A percentile compares a stretch with the other conserved stretches of the same genome.
phyloP scores from a whole-genome alignment of 352 stramenopile species.

The Globisporangium middletonii region DNA sequence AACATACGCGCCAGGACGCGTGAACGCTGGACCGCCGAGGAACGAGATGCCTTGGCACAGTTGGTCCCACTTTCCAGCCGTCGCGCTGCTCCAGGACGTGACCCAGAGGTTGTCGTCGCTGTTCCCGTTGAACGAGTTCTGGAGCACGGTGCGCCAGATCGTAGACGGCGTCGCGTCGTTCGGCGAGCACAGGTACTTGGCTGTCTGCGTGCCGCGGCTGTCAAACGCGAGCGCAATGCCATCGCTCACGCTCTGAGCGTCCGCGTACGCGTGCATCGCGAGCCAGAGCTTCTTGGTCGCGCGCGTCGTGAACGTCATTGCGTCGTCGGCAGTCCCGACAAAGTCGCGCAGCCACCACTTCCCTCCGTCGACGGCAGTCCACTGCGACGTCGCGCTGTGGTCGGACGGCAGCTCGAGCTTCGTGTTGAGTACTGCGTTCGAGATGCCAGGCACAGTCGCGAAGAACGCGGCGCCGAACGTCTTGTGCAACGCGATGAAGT shows the following conservation, averaged over 20 bases:
- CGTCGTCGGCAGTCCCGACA: slow-evolving; percentile 18
- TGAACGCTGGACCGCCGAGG: slow-evolving; percentile 35
- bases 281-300: slow-evolving; percentile 37
- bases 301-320: slow-evolving; percentile 10
- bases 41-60: slow-evolving; percentile 48
- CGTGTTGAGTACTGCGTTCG: slow-evolving; percentile 32
- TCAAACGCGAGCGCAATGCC: slow-evolving; percentile 40
- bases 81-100: slow-evolving; percentile 29
- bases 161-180: slow-evolving; percentile 45
- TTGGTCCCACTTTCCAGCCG: slow-evolving; percentile 33
- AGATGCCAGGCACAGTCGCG: slow-evolving; percentile 38
- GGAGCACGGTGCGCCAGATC: slow-evolving; percentile 38
- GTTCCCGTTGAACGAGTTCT: slow-evolving; percentile 54
- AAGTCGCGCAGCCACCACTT: slow-evolving; percentile 63
- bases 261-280: slow-evolving; percentile 39
- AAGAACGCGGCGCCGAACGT: slow-evolving; percentile 50
- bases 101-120: slow-evolving; percentile 51
- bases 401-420: slow-evolving; percentile 35
- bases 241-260: slow-evolving; percentile 37
- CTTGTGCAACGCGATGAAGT: slow-evolving; percentile 38
- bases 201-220: slow-evolving; percentile 31
- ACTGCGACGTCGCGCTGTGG: slow-evolving; percentile 36
- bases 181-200: slow-evolving; percentile 51
- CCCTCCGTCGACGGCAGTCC: slow-evolving; percentile 36
- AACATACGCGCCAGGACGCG: slow-evolving; percentile 25